Conservation (phyloP, 257 asterid species). For the Petunia axillaris region DNA sequence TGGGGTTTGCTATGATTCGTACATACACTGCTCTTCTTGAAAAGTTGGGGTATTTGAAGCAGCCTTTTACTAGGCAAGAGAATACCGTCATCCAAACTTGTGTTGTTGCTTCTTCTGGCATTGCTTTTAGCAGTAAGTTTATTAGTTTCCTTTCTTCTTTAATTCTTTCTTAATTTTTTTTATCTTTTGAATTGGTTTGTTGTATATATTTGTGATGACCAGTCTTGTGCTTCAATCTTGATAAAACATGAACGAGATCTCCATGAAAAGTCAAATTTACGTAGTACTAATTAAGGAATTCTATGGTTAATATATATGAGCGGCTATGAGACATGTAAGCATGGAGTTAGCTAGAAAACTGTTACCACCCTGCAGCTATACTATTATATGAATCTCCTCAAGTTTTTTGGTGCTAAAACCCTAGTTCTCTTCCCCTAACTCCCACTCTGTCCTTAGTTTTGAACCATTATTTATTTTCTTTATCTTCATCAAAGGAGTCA, state of each 20-base stretch:
- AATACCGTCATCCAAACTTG: slow-evolving; percentile 74
- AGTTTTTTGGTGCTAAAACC: no score
- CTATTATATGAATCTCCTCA: no score
- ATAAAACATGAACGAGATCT: no score
- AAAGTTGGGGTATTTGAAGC: slow-evolving; percentile 53
- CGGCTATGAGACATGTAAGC: no score
- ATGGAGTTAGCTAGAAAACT: no score
- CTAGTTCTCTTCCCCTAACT: no score
- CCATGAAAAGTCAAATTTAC: background rate
- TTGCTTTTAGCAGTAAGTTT: slow-evolving; percentile 72
- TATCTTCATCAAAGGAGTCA: no score
- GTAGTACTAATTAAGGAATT: no score
- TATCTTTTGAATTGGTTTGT: background rate
- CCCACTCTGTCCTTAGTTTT: no score
- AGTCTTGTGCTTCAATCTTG: background rate
- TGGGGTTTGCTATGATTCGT: slow-evolving; percentile 62
- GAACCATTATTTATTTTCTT: no score
- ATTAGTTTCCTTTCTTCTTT: background rate
- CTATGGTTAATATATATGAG: no score
- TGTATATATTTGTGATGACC: background rate
- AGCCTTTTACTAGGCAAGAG: slow-evolving; percentile 77
- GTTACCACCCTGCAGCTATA: no score
- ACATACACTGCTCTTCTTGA: slow-evolving; percentile 39
- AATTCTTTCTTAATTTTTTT: background rate
- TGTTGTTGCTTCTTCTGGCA: slow-evolving; percentile 76